These are phyloP conservation scores for Cryphonectria carpinicola DNA, from an alignment of 2,329 filamentous ascomycete genomes.

Conservation along the genomic window DNA sequence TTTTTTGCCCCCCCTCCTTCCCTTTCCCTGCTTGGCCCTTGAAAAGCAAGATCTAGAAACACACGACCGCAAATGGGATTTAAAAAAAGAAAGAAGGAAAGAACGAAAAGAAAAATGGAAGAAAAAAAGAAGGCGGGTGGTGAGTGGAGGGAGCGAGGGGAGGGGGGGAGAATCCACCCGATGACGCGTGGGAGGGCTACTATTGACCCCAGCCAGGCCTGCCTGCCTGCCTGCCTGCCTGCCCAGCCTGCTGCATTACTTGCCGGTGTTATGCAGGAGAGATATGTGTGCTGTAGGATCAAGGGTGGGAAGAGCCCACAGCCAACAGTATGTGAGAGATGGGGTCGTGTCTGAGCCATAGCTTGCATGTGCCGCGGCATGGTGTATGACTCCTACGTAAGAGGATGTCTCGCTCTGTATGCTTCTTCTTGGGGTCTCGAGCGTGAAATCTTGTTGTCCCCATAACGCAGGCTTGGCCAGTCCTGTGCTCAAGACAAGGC, in stretches of 20 bases:
- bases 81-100: too few species aligned
- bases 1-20: neutral
- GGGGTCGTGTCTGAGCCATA: constrained; percentile 1
- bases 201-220: neutral
- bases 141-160: constrained; percentile 14
- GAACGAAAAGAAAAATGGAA: too few species aligned
- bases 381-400: neutral
- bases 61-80: neutral
- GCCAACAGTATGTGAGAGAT: neutral
- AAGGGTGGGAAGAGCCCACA: constrained; percentile 8
- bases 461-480: neutral
- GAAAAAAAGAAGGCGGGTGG: neutral
- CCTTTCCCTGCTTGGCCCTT: neutral
- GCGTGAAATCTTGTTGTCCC: neutral
- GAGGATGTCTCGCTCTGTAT: neutral
- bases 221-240: neutral
- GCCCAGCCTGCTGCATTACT: constrained; percentile 14
- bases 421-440: neutral
- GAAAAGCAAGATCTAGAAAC: constrained; percentile 12
- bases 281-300: constrained; percentile 8
- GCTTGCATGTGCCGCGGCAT: neutral
- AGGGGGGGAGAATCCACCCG: constrained; percentile 16
- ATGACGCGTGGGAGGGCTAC: constrained; percentile 25
- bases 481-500: neutral
- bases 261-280: constrained; percentile 14